Percentiles rank a stretch among this genome's conserved stretches.
phyloP scores from a whole-genome alignment of 108 stramenopile genomes.

The Epipyxis sp. region DNA sequence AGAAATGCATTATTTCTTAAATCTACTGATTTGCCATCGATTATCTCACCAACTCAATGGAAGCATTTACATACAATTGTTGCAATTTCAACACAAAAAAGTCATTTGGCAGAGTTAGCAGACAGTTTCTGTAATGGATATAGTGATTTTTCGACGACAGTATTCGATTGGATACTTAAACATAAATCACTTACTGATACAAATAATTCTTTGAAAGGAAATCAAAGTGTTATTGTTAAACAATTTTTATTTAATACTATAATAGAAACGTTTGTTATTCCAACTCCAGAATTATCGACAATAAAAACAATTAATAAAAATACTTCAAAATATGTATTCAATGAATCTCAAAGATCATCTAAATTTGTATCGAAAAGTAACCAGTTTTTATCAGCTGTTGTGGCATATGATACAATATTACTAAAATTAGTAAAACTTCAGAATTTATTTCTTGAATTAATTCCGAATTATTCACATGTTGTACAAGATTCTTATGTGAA shows the following conservation, averaged over 20 bases:
- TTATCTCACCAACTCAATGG: not conserved
- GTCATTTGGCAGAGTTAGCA: not conserved
- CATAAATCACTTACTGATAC: not conserved
- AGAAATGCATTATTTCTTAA: not conserved
- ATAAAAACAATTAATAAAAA: no score
- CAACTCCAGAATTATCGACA: no score
- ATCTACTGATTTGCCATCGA: not conserved
- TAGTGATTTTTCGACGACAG: not conserved
- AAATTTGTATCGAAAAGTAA: no score
- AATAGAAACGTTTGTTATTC: no score
- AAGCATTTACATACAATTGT: conserved; percentile 16
- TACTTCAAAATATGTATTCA: no score
- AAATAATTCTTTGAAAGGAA: no score
- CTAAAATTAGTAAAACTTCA: not conserved
- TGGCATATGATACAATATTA: not conserved
- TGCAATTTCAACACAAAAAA: not conserved
- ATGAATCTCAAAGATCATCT: no score
- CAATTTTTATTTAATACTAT: no score
- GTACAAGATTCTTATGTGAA: conserved; percentile 11
- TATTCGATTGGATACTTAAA: conserved; percentile 22
- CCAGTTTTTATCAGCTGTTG: not conserved
- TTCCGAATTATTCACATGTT: not conserved
- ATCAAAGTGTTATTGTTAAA: no score
- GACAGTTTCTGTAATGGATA: not conserved
- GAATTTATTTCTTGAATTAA: not conserved